Base-by-base conservation (phyloP, 116 monocot genomes). In the Dioscorea cayenensis region DNA sequence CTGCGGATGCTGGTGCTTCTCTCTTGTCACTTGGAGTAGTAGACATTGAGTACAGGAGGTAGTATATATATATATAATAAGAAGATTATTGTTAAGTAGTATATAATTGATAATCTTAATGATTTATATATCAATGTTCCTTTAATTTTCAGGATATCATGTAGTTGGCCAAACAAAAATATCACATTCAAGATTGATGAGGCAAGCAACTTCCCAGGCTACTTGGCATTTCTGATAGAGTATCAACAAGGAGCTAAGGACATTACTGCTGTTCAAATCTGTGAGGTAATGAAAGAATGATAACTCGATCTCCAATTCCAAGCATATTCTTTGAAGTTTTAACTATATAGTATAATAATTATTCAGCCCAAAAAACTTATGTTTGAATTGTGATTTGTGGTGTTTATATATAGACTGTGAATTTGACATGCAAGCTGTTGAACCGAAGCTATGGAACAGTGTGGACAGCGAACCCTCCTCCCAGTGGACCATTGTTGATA, bases 81-180 rank as follows among this genome's bases (percentile, higher is more conserved):
- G 43, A 43, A 43, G 43, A 43, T 7, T 43, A 43, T 43, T 43
- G 6, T 43, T 10, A 32, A 32, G 32, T 32, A 43, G 11, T 43
- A 43, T 43, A 43, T 9, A 43, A 43, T 43, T 12, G 43, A 43
- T 43, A 1, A 43, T 7, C 43, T 43, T 43, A 12, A 10, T 20
- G 2, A 20, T 2, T 36, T 36, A 60, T 11, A n/a, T 7, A 61
- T n/a, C 60, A 62, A 50, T 37, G n/a, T 14, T 49, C 2, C 12
- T 69, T 55, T n/a, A n/a, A n/a, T n/a, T n/a, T 20, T 49, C 75
- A 90, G 90, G 66, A 82, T 86, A 13, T 55, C 87, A 6, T 90
- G 90, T 60, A 90, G 72, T 73, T 90, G 81, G 62, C 90, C 90
- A 76, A 75, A 75, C 62, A 87, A 90, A 69, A 90, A 90, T 72